Evolutionary conservation across 1,139 yeast genomes (phyloP), one percentile per base, ranked within the genome.

Genomic region (Casaregolazyma lundiana): DNA sequence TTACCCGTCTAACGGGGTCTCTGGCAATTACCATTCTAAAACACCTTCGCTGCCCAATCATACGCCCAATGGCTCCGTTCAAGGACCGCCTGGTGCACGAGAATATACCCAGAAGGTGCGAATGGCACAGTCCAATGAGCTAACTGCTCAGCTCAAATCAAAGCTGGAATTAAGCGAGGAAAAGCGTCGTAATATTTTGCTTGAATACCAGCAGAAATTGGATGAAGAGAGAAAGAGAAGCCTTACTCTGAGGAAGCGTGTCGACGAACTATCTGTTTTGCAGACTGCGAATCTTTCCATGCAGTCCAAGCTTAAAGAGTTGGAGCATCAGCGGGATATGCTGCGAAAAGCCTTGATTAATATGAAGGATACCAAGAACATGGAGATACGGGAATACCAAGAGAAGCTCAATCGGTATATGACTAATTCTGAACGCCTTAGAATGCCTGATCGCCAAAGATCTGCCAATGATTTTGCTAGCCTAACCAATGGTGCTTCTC

Each of bases 271-370:
- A 15, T 29, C 47, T 30, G 45, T 41, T 35, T 35, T 42, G 15
- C 39, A 41, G 32, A 35, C 51, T 8, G 29, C 5, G 13, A 29
- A 29, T 6, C 5, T 18, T 15, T 24, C 36, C 15, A 47, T 41
- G 43, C 56, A 51, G 32, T 36, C 50, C 41, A 62, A 69, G 24
- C 47, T 57, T 43, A 51, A 50, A 36, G 56, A 59, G 17, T 63
- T 78, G 50, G 76, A 72, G 50, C 62, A 63, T 16, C 87, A 81
- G 61, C 62, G 83, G 38, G 82, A 80, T 49, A 83, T 77, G 45
- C 68, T 81, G 43, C 67, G 85, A 22, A 83, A 78, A 44, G 81
- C 78, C 0, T 54, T 71, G 43, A 62, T 60, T 35, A 60, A 65
- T 20, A 57, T 69, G 47, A 61, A 66, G 40, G 66, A 61, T 34